Conservation (phyloP, 345 rosid genomes). For the Boechera retrofracta region DNA sequence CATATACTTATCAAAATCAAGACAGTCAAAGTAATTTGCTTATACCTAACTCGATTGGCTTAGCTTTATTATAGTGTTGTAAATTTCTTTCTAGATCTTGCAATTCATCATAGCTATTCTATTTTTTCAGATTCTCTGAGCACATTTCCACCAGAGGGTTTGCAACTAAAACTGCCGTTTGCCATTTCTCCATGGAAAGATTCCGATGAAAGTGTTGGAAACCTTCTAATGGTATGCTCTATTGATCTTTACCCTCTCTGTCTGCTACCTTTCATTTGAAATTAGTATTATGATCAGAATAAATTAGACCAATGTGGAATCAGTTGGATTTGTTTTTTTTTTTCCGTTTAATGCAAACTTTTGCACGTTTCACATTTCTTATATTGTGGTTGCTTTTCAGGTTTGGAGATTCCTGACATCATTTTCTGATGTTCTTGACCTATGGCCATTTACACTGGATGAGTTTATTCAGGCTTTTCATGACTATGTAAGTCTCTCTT, state of each 20-base stretch:
- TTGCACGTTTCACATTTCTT: slow-evolving; percentile 28
- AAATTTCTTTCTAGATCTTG: slow-evolving; percentile 20
- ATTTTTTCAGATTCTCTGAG: slow-evolving; percentile 68
- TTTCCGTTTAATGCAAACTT: not conserved
- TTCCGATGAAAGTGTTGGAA: slow-evolving; percentile 85
- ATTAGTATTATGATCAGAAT: slow-evolving; percentile 13
- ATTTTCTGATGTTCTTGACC: slow-evolving; percentile 89
- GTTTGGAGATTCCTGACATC: slow-evolving; percentile 93
- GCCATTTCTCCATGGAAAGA: slow-evolving; percentile 83
- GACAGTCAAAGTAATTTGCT: slow-evolving; percentile 18
- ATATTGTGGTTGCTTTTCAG: slow-evolving; percentile 54
- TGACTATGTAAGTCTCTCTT: slow-evolving; percentile 75
- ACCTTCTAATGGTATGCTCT: slow-evolving; percentile 88
- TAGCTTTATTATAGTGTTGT: not conserved
- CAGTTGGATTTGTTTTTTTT: not conserved
- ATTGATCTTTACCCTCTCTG: slow-evolving; percentile 7
- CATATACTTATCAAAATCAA: slow-evolving; percentile 14
- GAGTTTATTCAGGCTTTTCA: slow-evolving; percentile 99
- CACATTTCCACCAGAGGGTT: slow-evolving; percentile 68
- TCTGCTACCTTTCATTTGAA: slow-evolving; percentile 12
- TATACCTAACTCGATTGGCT: slow-evolving; percentile 19
- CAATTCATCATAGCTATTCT: slow-evolving; percentile 22
- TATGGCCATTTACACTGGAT: slow-evolving; percentile 98
- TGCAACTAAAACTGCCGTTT: slow-evolving; percentile 79
- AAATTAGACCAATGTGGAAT: slow-evolving; percentile 16